phyloP scores from a whole-genome alignment of 2,329 filamentous ascomycete genomes.

The Paraconiothyrium brasiliense region DNA sequence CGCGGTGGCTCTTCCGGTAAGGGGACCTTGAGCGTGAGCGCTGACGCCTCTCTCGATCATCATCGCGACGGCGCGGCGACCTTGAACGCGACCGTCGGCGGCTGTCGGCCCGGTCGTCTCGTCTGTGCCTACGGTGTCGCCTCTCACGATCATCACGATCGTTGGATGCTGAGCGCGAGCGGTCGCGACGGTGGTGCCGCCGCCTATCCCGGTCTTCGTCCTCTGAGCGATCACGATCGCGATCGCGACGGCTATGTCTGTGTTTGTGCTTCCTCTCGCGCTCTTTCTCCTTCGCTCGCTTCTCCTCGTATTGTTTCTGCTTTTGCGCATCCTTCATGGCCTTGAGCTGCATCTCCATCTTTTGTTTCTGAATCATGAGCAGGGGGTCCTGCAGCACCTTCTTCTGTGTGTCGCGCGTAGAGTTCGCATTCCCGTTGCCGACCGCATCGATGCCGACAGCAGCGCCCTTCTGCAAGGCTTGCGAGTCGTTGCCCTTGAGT shows the following conservation, averaged over 20 bases:
- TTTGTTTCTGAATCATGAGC: conserved; percentile 90
- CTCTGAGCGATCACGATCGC: conserved; percentile 41
- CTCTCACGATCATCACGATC: conserved; percentile 39
- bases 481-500: conserved; percentile 77
- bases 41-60: conserved; percentile 27
- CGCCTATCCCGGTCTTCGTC: conserved; percentile 23
- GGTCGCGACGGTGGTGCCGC: conserved; percentile 42
- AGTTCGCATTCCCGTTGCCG: conserved; percentile 71
- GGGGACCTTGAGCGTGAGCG: conserved; percentile 37
- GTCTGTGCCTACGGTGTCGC: conserved; percentile 39
- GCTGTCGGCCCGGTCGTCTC: conserved; percentile 28
- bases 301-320: conserved; percentile 48
- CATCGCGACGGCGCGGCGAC: conserved; percentile 17
- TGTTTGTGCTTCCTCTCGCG: conserved; percentile 59
- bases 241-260: conserved; percentile 28
- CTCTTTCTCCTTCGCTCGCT: conserved; percentile 47
- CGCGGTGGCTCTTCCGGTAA: conserved; percentile 31
- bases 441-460: conserved; percentile 59
- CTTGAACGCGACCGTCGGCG: conserved; percentile 18
- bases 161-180: conserved; percentile 47
- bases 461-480: conserved; percentile 73
- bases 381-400: conserved; percentile 94
- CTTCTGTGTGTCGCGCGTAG: conserved; percentile 77
- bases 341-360: conserved; percentile 69
- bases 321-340: conserved; percentile 65